Conservation (phyloP, 2,329 filamentous ascomycete genomes). For the Dactylella cylindrospora region DNA sequence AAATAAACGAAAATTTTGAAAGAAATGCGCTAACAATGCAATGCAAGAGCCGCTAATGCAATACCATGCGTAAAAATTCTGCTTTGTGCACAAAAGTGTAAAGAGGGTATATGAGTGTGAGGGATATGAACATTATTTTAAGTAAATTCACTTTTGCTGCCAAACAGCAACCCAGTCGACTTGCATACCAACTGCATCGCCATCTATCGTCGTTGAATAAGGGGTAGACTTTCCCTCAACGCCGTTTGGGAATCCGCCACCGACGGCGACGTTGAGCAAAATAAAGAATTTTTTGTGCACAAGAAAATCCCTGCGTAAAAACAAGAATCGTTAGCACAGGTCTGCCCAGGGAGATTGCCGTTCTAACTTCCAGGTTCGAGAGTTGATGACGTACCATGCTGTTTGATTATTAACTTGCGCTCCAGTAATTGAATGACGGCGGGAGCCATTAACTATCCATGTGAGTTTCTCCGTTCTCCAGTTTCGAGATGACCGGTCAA, state of each 20-base stretch:
- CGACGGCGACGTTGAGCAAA: conserved; percentile 54
- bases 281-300: conserved; percentile 50
- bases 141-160: conserved; percentile 30
- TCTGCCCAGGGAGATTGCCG: background rate
- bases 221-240: conserved; percentile 51
- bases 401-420: conserved; percentile 46
- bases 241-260: conserved; percentile 52
- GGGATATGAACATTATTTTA: too few relatives aligned
- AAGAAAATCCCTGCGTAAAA: conserved; percentile 50
- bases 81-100: background rate
- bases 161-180: conserved; percentile 54
- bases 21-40: too few relatives aligned
- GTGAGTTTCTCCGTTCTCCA: conserved; percentile 51
- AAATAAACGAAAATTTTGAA: too few relatives aligned
- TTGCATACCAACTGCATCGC: conserved; percentile 51
- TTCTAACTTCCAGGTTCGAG: background rate
- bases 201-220: conserved; percentile 50
- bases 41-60: too few relatives aligned
- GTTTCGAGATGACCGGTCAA: conserved; percentile 50
- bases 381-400: conserved; percentile 17
- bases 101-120: too few relatives aligned
- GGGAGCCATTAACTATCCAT: conserved; percentile 52
- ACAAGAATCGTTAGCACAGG: conserved; percentile 14
- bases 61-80: background rate
- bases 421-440: conserved; percentile 49